A percentile compares a stretch with the other conserved stretches of the same genome.
These are phyloP conservation scores for Chlorencoelia australis DNA, from an alignment of 2,329 filamentous ascomycete species.

Conservation along the genomic window DNA sequence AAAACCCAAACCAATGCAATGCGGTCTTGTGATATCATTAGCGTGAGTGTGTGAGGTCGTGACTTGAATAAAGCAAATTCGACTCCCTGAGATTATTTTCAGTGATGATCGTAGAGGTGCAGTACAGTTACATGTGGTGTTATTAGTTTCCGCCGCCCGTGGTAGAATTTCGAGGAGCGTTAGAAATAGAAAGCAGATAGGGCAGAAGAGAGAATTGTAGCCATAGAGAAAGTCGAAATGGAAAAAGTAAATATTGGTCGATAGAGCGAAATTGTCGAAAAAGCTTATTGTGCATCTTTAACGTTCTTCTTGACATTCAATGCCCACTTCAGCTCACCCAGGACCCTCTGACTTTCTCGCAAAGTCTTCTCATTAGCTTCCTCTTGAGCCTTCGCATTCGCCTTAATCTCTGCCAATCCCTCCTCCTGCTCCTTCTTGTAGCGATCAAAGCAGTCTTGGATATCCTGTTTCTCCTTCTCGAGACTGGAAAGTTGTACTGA, in stretches of 20 bases:
- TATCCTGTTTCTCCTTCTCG: slow-evolving; percentile 50
- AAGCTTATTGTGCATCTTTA: slow-evolving; percentile 40
- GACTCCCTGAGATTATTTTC: too few relatives aligned
- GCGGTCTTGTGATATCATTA: too few relatives aligned
- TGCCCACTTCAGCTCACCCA: slow-evolving; percentile 64
- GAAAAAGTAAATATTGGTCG: not conserved
- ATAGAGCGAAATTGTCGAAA: not conserved
- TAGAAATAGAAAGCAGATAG: too few relatives aligned
- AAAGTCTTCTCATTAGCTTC: slow-evolving; percentile 49
- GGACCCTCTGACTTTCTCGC: slow-evolving; percentile 47
- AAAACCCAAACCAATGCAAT: too few relatives aligned
- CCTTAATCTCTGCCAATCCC: slow-evolving; percentile 49
- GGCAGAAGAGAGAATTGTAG: too few relatives aligned
- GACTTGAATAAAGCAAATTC: too few relatives aligned
- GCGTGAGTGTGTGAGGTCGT: too few relatives aligned
- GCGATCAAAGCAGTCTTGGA: slow-evolving; percentile 47
- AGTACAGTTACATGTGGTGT: too few relatives aligned
- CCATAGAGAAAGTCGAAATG: too few relatives aligned
- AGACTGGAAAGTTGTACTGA: slow-evolving; percentile 55
- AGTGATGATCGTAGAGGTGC: too few relatives aligned
- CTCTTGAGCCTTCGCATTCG: slow-evolving; percentile 46
- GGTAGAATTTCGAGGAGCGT: too few relatives aligned
- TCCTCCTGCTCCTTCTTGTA: slow-evolving; percentile 57
- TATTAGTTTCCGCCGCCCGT: too few relatives aligned
- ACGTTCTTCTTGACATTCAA: slow-evolving; percentile 56